Evolutionary conservation across 2,329 filamentous ascomycete species (phyloP).

Genomic region (Thelonectria discophora): DNA sequence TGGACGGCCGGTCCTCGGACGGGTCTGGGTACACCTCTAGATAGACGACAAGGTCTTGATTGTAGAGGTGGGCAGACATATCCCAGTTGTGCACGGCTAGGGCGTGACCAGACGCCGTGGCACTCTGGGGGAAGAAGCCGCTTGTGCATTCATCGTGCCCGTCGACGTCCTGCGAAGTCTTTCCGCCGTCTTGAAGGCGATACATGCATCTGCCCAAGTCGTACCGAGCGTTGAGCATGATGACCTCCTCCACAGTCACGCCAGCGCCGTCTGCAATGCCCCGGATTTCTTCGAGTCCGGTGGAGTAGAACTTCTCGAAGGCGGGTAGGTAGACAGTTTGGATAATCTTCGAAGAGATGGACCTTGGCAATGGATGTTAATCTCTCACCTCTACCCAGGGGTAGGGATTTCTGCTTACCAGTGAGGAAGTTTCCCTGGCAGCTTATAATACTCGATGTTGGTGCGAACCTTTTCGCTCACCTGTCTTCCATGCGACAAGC

Average conservation of each 20-base stretch:
- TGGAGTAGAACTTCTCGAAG: conserved; percentile 18
- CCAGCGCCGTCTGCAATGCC: conserved; percentile 61
- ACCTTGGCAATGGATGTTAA: background rate
- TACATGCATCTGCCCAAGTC: conserved; percentile 54
- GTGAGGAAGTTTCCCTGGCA: conserved; percentile 16
- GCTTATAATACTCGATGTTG: conserved; percentile 17
- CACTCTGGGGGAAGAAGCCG: conserved; percentile 37
- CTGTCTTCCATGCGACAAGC: conserved; percentile 12
- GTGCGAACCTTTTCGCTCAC: conserved; percentile 7
- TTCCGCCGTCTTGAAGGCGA: conserved; percentile 12
- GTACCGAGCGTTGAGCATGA: conserved; percentile 65
- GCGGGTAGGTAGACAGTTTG: conserved; percentile 10
- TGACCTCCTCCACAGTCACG: conserved; percentile 56
- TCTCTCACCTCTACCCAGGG: background rate
- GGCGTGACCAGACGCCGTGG: conserved; percentile 40
- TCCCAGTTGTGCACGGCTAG: conserved; percentile 65
- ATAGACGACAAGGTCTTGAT: conserved; percentile 38
- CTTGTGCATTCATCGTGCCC: conserved; percentile 57
- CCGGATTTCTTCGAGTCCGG: conserved; percentile 49
- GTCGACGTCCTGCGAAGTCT: conserved; percentile 45
- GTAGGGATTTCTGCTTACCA: background rate
- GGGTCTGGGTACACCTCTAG: conserved; percentile 38
- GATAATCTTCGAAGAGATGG: conserved; percentile 9
- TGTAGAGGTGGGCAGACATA: conserved; percentile 33
- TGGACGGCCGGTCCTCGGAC: conserved; percentile 25